Evolutionary conservation across 1,284 basidiomycete species (phyloP).

Genomic region (Pterula multifida): DNA sequence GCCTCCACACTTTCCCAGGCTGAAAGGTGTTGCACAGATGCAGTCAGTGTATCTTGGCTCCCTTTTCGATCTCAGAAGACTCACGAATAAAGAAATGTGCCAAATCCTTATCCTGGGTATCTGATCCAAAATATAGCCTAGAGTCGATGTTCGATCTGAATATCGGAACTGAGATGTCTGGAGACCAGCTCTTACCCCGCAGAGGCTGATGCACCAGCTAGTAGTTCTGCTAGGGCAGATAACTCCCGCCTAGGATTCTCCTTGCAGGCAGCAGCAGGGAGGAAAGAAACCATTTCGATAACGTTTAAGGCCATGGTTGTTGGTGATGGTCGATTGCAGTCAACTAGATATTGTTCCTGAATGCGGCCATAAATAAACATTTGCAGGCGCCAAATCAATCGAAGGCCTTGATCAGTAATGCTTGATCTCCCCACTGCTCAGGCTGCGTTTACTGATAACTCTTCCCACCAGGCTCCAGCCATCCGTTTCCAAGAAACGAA

Average conservation of each 20-base stretch:
- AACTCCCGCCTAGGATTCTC: background rate
- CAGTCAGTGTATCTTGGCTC: too few species aligned
- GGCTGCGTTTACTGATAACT: too few species aligned
- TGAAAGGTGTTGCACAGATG: background rate
- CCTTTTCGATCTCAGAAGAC: too few species aligned
- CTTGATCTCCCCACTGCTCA: too few species aligned
- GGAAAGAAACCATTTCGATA: background rate
- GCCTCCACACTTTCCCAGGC: background rate
- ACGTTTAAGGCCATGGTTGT: background rate
- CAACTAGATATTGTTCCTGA: too few species aligned
- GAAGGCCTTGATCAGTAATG: too few species aligned
- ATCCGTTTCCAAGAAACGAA: too few species aligned
- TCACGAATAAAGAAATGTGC: background rate
- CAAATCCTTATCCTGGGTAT: background rate
- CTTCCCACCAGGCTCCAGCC: too few species aligned
- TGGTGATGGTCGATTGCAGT: background rate
- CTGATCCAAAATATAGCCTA: background rate
- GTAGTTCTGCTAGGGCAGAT: background rate
- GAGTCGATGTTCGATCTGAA: too few species aligned
- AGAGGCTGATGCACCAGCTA: background rate
- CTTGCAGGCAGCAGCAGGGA: background rate
- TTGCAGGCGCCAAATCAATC: too few species aligned
- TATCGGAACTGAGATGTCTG: too few species aligned
- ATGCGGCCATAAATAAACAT: too few species aligned
- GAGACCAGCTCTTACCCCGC: background rate